Conservation (phyloP, 805 yeast genomes). For the Wickerhamiella vanderwaltii region DNA sequence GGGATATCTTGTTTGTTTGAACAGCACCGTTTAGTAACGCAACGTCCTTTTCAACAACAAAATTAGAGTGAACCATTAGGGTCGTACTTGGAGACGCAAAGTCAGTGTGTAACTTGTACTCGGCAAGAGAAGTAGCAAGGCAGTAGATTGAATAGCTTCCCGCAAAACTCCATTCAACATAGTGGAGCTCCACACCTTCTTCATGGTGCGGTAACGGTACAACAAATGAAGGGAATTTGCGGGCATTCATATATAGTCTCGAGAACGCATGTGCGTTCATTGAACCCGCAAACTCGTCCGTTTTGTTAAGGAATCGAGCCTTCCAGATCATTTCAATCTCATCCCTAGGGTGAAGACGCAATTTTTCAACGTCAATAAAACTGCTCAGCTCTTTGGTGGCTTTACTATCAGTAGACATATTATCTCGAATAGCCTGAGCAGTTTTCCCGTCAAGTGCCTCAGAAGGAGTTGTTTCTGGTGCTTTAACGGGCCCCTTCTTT, state of each 20-base stretch:
- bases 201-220: slow-evolving; percentile 64
- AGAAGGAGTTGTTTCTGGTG: background rate
- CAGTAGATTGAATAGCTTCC: slow-evolving; percentile 79
- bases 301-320: slow-evolving; percentile 59
- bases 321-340: slow-evolving; percentile 82
- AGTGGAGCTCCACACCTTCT: slow-evolving; percentile 60
- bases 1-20: slow-evolving; percentile 48
- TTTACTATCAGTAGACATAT: background rate
- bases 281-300: slow-evolving; percentile 52
- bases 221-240: slow-evolving; percentile 69
- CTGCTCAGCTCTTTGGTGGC: slow-evolving; percentile 54
- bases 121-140: slow-evolving; percentile 81
- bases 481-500: slow-evolving; percentile 5
- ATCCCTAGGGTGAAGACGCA: slow-evolving; percentile 39
- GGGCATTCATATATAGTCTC: slow-evolving; percentile 52
- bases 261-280: slow-evolving; percentile 47
- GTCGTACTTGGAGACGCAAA: slow-evolving; percentile 94
- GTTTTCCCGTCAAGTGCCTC: background rate
- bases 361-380: slow-evolving; percentile 57
- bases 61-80: slow-evolving; percentile 72
- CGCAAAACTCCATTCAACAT: slow-evolving; percentile 85
- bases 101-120: slow-evolving; percentile 79
- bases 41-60: slow-evolving; percentile 42
- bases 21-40: slow-evolving; percentile 80
- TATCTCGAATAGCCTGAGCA: background rate